A percentile compares a stretch with the other conserved stretches of the same genome.
Evolutionary conservation across 202 grass and related monocot species (phyloP).

Genomic region (Miscanthus sacchariflorus): DNA sequence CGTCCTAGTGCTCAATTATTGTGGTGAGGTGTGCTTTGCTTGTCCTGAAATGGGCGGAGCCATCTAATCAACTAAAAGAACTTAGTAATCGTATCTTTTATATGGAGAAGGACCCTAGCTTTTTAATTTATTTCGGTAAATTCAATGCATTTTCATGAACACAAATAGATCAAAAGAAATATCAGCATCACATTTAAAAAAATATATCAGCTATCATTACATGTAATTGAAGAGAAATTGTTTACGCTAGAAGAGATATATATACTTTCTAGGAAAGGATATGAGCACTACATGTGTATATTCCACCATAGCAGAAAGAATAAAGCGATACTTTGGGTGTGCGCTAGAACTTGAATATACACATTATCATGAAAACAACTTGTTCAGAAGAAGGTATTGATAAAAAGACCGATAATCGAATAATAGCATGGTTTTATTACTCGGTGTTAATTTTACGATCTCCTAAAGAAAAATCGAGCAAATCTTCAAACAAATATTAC

Average conservation of each 20-base stretch:
- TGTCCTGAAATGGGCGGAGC: not conserved
- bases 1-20: conserved; percentile 36
- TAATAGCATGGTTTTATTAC: not conserved
- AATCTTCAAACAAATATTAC: not conserved
- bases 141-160: not conserved
- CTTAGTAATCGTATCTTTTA: not conserved
- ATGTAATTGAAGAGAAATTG: not conserved
- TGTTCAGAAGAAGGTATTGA: not conserved
- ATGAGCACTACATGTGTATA: not conserved
- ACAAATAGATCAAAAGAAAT: not conserved
- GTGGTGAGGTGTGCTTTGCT: not conserved
- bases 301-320: not conserved
- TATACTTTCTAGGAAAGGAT: not conserved
- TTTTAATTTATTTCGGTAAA: not conserved
- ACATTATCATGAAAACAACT: not conserved
- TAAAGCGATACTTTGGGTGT: not conserved
- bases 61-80: not conserved
- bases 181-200: not conserved
- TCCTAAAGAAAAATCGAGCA: not conserved
- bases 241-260: not conserved
- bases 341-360: conserved; percentile 3
- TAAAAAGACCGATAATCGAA: not conserved
- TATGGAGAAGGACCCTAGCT: not conserved
- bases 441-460: not conserved
- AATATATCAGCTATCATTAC: not conserved